phyloP scores from a whole-genome alignment of 2,329 filamentous ascomycete genomes.

The Tolypocladium pustulatum region DNA sequence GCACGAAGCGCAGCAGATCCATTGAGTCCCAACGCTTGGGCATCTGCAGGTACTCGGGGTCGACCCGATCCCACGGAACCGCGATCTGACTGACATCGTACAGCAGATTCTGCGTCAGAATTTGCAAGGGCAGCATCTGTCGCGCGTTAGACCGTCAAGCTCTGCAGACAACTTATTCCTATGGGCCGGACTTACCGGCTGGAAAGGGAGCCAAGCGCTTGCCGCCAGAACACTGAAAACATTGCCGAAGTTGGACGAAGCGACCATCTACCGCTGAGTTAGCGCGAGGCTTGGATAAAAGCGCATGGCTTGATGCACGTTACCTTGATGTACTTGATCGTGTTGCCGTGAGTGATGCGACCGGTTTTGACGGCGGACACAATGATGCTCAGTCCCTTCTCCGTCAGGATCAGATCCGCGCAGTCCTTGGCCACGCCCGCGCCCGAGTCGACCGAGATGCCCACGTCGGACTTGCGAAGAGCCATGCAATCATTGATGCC shows the following conservation, averaged over 20 bases:
- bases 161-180: neutral
- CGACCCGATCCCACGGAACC: constrained; percentile 17
- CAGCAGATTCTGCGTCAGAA: constrained; percentile 16
- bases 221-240: constrained; percentile 17
- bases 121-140: constrained; percentile 15
- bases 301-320: neutral
- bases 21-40: constrained; percentile 15
- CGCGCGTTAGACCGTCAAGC: neutral
- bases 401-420: constrained; percentile 17
- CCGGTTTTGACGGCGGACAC: constrained; percentile 13
- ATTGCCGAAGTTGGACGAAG: constrained; percentile 19
- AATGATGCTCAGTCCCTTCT: constrained; percentile 17
- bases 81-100: constrained; percentile 19
- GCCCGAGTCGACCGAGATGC: constrained; percentile 19
- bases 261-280: constrained; percentile 11
- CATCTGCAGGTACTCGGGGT: constrained; percentile 13
- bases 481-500: constrained; percentile 20
- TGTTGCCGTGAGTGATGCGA: constrained; percentile 16
- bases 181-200: constrained; percentile 5
- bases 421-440: constrained; percentile 17
- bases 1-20: constrained; percentile 17
- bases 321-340: constrained; percentile 18
- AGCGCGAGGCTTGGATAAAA: neutral
- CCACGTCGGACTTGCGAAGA: constrained; percentile 14
- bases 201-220: constrained; percentile 17